A percentile compares a stretch with the other conserved stretches of the same genome.
These are phyloP conservation scores for Elsinoe australis DNA, from an alignment of 2,329 filamentous ascomycete species.

Conservation along the genomic window DNA sequence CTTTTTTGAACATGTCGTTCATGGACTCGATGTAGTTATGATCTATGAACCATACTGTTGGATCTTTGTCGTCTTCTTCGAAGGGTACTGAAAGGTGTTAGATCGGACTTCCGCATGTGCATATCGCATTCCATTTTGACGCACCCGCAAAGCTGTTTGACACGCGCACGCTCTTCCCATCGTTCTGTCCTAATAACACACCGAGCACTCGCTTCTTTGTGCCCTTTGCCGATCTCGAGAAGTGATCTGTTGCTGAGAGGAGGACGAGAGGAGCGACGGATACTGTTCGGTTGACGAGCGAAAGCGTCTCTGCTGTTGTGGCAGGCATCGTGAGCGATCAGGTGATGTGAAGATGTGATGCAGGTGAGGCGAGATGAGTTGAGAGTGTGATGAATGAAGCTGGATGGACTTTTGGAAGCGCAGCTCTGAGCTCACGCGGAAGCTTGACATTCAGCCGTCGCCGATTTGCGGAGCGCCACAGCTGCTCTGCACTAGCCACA, in stretches of 20 bases:
- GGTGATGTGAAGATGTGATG: constrained; percentile 6
- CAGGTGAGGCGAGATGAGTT: neutral
- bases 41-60: constrained; percentile 97
- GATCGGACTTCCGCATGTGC: neutral
- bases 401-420: constrained; percentile 9
- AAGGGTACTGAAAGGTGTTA: constrained; percentile 65
- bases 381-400: neutral
- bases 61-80: constrained; percentile 97
- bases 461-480: constrained; percentile 10
- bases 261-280: constrained; percentile 96
- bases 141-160: constrained; percentile 98
- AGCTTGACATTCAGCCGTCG: constrained; percentile 11
- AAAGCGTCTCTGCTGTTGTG: constrained; percentile 93
- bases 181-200: constrained; percentile 88
- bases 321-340: constrained; percentile 64
- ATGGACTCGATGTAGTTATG: constrained; percentile 99
- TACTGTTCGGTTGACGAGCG: constrained; percentile 87
- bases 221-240: constrained; percentile 86
- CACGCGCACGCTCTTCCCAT: constrained; percentile 90
- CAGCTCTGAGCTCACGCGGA: constrained; percentile 1
- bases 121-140: constrained; percentile 27
- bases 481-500: constrained; percentile 8
- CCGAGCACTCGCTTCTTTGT: constrained; percentile 85
- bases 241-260: constrained; percentile 96
- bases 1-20: constrained; percentile 99